A percentile compares a stretch with the other conserved stretches of the same genome.
These are phyloP conservation scores for Misopates orontium DNA, from an alignment of 257 asterid genomes.

Conservation along the genomic window DNA sequence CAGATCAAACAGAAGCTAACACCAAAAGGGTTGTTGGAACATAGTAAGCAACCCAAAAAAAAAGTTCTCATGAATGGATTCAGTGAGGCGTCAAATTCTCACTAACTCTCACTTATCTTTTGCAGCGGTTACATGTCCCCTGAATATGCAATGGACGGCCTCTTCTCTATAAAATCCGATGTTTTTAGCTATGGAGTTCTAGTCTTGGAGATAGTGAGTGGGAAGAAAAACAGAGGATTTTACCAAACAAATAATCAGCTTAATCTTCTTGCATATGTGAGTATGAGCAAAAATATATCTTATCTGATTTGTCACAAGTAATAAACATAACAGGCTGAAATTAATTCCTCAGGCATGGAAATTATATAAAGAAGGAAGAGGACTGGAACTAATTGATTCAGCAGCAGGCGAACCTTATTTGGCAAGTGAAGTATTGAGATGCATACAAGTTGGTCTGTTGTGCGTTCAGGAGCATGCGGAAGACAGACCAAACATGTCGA, in stretches of 20 bases:
- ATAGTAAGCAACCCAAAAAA: conserved; percentile 47
- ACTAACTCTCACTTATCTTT: not conserved
- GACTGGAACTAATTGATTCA: conserved; percentile 52
- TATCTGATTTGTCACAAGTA: not conserved
- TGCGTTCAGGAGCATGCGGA: conserved; percentile 78
- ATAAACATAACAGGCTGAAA: not conserved
- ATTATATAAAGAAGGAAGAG: conserved; percentile 55
- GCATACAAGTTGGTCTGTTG: conserved; percentile 69
- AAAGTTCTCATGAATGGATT: not conserved
- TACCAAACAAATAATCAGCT: conserved; percentile 64
- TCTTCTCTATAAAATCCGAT: conserved; percentile 70
- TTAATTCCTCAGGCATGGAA: conserved; percentile 57
- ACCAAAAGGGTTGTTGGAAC: conserved; percentile 77
- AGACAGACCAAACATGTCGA: conserved; percentile 72
- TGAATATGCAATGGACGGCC: conserved; percentile 84
- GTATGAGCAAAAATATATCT: conserved; percentile 16
- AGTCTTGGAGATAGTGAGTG: conserved; percentile 67
- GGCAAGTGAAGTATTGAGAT: conserved; percentile 54
- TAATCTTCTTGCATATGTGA: conserved; percentile 73
- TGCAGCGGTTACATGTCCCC: conserved; percentile 87
- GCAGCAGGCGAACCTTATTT: conserved; percentile 38
- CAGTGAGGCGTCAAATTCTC: not conserved
- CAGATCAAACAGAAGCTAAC: conserved; percentile 70
- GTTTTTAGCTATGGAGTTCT: conserved; percentile 80
- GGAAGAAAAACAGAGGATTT: conserved; percentile 69